Conservation (phyloP, 2,329 filamentous ascomycete genomes). For the Penicillium corylophilum region DNA sequence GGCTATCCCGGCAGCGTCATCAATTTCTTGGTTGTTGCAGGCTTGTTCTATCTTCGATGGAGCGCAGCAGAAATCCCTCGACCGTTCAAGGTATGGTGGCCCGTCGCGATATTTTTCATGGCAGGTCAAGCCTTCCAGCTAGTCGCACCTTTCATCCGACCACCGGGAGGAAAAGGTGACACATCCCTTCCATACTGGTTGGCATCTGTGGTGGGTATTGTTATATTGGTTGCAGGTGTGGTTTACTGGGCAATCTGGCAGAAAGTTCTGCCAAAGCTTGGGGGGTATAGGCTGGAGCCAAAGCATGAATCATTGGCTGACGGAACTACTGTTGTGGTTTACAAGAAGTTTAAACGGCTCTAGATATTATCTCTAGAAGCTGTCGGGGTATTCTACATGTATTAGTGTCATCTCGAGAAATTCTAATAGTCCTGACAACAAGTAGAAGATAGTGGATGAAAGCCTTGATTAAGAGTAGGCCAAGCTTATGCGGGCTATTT, state of each 20-base stretch:
- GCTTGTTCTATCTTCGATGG: conserved; percentile 43
- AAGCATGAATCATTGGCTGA: conserved; percentile 16
- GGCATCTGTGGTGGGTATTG: conserved; percentile 50
- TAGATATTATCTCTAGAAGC: too few relatives aligned
- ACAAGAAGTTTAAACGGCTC: conserved; percentile 1
- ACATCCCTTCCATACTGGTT: conserved; percentile 52
- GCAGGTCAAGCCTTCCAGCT: conserved; percentile 62
- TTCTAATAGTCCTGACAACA: too few relatives aligned
- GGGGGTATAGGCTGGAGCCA: conserved; percentile 17
- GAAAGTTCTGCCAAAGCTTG: conserved; percentile 14
- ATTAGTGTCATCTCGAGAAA: too few relatives aligned
- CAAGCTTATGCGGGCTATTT: too few relatives aligned
- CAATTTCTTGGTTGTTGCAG: conserved; percentile 31
- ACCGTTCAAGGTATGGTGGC: conserved; percentile 43
- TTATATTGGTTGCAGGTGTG: conserved; percentile 45
- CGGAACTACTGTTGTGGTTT: conserved; percentile 21
- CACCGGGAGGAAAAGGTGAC: conserved; percentile 44
- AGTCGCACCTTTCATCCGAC: conserved; percentile 56
- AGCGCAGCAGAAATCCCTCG: conserved; percentile 40
- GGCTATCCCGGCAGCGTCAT: conserved; percentile 34
- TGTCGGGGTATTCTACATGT: too few relatives aligned
- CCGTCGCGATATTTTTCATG: conserved; percentile 53
- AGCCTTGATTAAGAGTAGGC: too few relatives aligned
- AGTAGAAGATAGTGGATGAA: too few relatives aligned
- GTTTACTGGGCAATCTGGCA: conserved; percentile 45